Evolutionary conservation across 352 stramenopile genomes (phyloP), one percentile per base, ranked within the genome.

Genomic region (Phytophthora vignae): DNA sequence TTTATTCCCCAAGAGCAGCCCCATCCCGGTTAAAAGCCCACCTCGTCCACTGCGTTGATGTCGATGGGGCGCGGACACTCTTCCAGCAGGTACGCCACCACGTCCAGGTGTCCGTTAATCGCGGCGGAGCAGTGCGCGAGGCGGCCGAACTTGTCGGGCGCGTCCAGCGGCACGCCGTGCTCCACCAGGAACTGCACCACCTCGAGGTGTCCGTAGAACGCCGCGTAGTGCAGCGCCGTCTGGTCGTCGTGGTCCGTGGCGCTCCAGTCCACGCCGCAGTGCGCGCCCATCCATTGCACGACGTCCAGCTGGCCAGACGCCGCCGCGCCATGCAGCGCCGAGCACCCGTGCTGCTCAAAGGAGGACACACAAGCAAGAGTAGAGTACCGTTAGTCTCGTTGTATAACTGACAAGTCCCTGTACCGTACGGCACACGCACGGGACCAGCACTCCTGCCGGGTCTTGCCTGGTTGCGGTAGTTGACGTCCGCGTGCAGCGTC

Each of bases 11-110:
- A 25, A 38, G 0, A 17, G 36, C 36, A 42, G 36, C 10, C 1
- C 6, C 11, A 14, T 6, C 14, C 36, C 11, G 6, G 1, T 15
- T 11, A 15, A 42, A 15, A 15, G 1, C 75, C 2, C 42, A 94
- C 88, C 81, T 96, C 90, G 31, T 96, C 90, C 53, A 95, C 92
- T 59, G 88, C 84, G 63, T 96, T 96, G 57, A 96, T 95, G 60
- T 96, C 87, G 60, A 96, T 93, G 38, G 88, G 85, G 40, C 88
- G 79, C 10, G 72, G 76, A 56, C 88, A 95, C 53, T 96, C 90
- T 48, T 96, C 90, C 63, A 96, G 59, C 31, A 96, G 60, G 64
- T 94, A 96, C 64, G 78, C 52, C 31, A 96, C 87, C 14, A 96
- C 90, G 54, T 96, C 90, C 74, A 96, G 78, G 49, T 96, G 90